A percentile compares a stretch with the other conserved stretches of the same genome.
These are phyloP conservation scores for Lanmaoa rubissima DNA, from an alignment of 768 basidiomycete species.

Conservation along the genomic window DNA sequence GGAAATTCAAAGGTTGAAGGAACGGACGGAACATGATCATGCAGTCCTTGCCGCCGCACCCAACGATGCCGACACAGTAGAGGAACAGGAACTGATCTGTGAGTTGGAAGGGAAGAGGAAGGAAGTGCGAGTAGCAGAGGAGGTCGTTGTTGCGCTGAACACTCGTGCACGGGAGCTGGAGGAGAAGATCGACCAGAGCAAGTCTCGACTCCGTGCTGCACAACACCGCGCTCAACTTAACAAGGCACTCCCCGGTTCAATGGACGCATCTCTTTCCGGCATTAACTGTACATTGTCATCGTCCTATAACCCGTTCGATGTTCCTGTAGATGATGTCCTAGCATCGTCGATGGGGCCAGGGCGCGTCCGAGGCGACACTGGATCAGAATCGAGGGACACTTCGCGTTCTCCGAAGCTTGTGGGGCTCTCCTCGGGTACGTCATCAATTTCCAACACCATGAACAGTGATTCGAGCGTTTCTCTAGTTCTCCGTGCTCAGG, in stretches of 20 bases:
- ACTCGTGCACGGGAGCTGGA: slow-evolving; percentile 72
- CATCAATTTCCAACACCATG: slow-evolving; percentile 22
- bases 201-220: slow-evolving; percentile 54
- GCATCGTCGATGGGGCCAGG: slow-evolving; percentile 16
- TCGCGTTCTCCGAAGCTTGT: slow-evolving; percentile 28
- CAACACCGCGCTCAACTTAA: slow-evolving; percentile 56
- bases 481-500: slow-evolving; percentile 33
- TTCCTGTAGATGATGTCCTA: slow-evolving; percentile 18
- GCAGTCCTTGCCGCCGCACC: slow-evolving; percentile 47
- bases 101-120: slow-evolving; percentile 54
- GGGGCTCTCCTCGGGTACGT: slow-evolving; percentile 32
- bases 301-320: slow-evolving; percentile 34
- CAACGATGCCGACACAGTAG: slow-evolving; percentile 41
- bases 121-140: slow-evolving; percentile 61
- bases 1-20: slow-evolving; percentile 56
- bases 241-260: slow-evolving; percentile 33
- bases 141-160: slow-evolving; percentile 59
- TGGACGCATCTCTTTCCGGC: slow-evolving; percentile 4
- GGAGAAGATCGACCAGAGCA: slow-evolving; percentile 62
- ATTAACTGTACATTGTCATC: slow-evolving; percentile 20
- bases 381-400: slow-evolving; percentile 14
- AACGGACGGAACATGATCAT: slow-evolving; percentile 55
- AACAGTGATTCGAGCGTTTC: slow-evolving; percentile 10
- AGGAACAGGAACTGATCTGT: slow-evolving; percentile 43
- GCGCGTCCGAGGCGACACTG: slow-evolving; percentile 3